Evolutionary conservation across 2,329 filamentous ascomycete genomes (phyloP).

Genomic region (Trichoderma atroviride): DNA sequence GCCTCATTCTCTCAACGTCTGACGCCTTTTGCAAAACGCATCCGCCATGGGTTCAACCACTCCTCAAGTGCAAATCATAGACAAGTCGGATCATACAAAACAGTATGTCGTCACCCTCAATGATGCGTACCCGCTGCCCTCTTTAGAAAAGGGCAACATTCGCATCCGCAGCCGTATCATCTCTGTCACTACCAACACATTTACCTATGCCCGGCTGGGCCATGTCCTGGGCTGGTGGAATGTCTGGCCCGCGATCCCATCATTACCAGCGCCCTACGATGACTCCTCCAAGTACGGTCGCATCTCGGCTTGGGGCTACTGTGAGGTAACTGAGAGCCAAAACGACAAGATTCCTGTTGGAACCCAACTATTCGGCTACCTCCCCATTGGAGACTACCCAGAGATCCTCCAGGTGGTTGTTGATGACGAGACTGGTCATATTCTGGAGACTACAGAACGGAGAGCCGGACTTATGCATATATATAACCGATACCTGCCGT

Average conservation of each 20-base stretch:
- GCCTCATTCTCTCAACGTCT: neutral
- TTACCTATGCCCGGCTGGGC: neutral
- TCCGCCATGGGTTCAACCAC: neutral
- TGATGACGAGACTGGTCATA: slow-evolving; percentile 8
- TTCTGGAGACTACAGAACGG: neutral
- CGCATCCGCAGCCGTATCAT: slow-evolving; percentile 7
- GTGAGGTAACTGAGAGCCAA: slow-evolving; percentile 17
- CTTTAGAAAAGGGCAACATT: neutral
- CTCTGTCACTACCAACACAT: neutral
- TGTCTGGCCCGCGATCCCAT: slow-evolving; percentile 1
- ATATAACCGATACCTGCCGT: slow-evolving; percentile 4
- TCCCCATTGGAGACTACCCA: slow-evolving; percentile 15
- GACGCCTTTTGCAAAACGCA: neutral
- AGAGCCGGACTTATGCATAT: slow-evolving; percentile 8
- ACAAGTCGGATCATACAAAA: slow-evolving; percentile 10
- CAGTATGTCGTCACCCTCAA: neutral
- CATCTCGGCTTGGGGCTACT: slow-evolving; percentile 9
- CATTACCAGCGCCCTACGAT: slow-evolving; percentile 2
- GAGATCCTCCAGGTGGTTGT: slow-evolving; percentile 8
- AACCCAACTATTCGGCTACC: slow-evolving; percentile 9
- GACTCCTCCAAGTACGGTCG: slow-evolving; percentile 13
- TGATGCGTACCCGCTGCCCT: neutral
- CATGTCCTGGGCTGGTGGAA: slow-evolving; percentile 11
- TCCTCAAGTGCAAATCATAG: slow-evolving; percentile 13
- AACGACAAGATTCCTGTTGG: neutral